Evolutionary conservation across 2,329 filamentous ascomycete genomes (phyloP), one percentile per base, ranked within the genome.

Genomic region (Arthrinium phaeospermum): DNA sequence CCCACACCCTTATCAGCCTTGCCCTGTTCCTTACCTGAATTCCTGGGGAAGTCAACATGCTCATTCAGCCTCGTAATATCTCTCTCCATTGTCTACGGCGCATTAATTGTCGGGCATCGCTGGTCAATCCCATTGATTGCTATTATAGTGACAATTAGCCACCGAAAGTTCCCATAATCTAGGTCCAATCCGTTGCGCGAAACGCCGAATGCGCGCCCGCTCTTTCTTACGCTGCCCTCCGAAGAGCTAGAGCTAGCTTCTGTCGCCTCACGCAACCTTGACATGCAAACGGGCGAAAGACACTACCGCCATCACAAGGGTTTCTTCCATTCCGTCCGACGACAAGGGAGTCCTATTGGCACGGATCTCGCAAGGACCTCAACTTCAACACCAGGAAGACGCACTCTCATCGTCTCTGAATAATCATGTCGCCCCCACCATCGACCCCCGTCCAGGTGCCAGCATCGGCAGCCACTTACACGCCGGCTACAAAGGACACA

Each of bases 361-460:
- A 14, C 57, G 57, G 57, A n/a, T 64, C 19, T 41, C 41, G 22
- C 57, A n/a, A 6, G 4, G 30, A 61, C 49, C 8, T 10, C 24
- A 27, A 16, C 3, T 27, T 27, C 24, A 13, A 4, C 10, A 27
- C 22, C 37, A 8, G 27, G 19, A 37, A 41, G 57, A n/a, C 57
- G 16, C 34, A 14, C 13, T 37, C 57, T 41, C n/a, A 3, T 41
- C 6, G 7, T n/a, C 4, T 41, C 57, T 24, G 19, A n/a, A 61
- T 61, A 75, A 79, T 61, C 72, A 87, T 87, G 85, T 85, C 86
- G 74, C 79, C 77, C 68, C 85, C 85, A 70, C 83, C 87, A 47
- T 84, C 88, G 30, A 71, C 37, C 41, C 89, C 89, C 5, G 88
- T 90, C 76, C 91, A 91, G 79, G 88, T 92, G 68, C 88, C 90